phyloP scores from a whole-genome alignment of 192 early-diverging fungal species.

The Obelidium mucronatum region DNA sequence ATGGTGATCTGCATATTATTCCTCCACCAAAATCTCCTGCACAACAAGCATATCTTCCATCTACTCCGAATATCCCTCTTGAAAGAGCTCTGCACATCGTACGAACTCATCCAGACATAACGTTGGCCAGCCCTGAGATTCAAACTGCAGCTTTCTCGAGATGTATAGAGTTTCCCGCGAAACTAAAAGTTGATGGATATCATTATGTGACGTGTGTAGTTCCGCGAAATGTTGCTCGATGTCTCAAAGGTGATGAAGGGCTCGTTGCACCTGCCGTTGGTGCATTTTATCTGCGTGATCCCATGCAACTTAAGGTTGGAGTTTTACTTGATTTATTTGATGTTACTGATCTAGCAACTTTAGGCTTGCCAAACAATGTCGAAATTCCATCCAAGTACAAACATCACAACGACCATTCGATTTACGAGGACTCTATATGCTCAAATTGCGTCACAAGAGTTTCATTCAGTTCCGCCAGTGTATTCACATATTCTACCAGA shows the following conservation, averaged over 20 bases:
- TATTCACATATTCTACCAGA: slow-evolving; percentile 60
- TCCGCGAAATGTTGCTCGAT: slow-evolving; percentile 71
- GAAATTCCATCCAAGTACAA: slow-evolving; percentile 67
- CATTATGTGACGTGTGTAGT: slow-evolving; percentile 78
- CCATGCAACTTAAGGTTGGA: slow-evolving; percentile 71
- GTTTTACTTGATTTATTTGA: slow-evolving; percentile 38
- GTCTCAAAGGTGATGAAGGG: slow-evolving; percentile 71
- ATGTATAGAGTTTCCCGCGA: slow-evolving; percentile 60
- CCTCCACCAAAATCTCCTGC: slow-evolving; percentile 62
- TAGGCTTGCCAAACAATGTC: slow-evolving; percentile 68
- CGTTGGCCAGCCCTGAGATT: slow-evolving; percentile 67
- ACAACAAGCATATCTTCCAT: slow-evolving; percentile 58
- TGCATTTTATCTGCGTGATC: slow-evolving; percentile 85
- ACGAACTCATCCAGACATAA: slow-evolving; percentile 39
- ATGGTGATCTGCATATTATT: slow-evolving; percentile 84
- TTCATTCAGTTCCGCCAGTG: slow-evolving; percentile 61
- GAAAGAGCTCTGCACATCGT: slow-evolving; percentile 42
- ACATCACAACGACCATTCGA: slow-evolving; percentile 61
- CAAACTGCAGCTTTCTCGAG: slow-evolving; percentile 55
- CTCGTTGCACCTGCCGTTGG: slow-evolving; percentile 81
- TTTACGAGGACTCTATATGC: slow-evolving; percentile 89
- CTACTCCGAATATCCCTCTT: slow-evolving; percentile 39
- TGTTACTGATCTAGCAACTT: background rate
- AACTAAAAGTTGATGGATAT: slow-evolving; percentile 46
- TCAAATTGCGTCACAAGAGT: slow-evolving; percentile 72